Evolutionary conservation across 2,329 filamentous ascomycete species (phyloP).

Genomic region (Sporothrix humicola): DNA sequence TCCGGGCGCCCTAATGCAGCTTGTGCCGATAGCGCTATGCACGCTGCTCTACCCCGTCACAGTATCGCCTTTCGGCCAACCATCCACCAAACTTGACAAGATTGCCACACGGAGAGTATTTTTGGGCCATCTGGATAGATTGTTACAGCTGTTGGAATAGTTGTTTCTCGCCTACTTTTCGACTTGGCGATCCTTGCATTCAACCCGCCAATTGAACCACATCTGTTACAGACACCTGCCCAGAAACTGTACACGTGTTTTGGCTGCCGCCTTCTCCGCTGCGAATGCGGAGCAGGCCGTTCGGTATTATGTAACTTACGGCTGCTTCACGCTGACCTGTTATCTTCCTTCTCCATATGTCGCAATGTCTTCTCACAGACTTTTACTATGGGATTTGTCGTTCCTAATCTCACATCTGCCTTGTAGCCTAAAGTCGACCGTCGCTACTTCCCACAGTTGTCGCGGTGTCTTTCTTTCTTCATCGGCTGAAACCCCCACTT

Average conservation of each 20-base stretch:
- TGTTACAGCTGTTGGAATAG: background rate
- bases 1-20: constrained; percentile 7
- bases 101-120: too few relatives aligned
- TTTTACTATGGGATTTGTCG: background rate
- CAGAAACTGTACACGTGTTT: constrained; percentile 18
- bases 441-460: background rate
- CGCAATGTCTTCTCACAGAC: background rate
- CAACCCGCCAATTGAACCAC: background rate
- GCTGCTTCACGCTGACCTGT: background rate
- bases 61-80: background rate
- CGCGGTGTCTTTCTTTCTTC: constrained; percentile 11
- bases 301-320: background rate
- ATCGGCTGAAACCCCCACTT: constrained; percentile 11
- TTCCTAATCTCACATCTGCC: constrained; percentile 18
- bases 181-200: constrained; percentile 9
- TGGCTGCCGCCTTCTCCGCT: constrained; percentile 4
- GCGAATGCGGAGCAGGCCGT: background rate
- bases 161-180: background rate
- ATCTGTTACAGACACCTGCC: constrained; percentile 10
- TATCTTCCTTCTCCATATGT: background rate
- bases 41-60: background rate
- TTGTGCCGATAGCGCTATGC: constrained; percentile 12
- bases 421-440: constrained; percentile 12
- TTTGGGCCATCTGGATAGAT: background rate
- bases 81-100: background rate